Percentiles rank a stretch among this genome's conserved stretches.
Evolutionary conservation across 352 stramenopile genomes (phyloP).

Genomic region (Phytophthora rubi): DNA sequence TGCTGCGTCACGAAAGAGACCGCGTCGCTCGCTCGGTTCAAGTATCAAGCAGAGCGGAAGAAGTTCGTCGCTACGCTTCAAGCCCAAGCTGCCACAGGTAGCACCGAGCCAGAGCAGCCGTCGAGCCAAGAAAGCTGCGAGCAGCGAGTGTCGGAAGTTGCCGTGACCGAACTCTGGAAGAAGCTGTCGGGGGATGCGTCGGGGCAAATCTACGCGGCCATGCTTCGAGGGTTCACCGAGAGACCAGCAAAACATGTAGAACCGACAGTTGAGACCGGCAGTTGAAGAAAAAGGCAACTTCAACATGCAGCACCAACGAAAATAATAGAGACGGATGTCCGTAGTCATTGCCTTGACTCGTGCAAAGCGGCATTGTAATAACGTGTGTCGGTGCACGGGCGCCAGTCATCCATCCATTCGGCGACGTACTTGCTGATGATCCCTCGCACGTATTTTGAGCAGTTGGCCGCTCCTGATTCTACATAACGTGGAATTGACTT

Average conservation of each 20-base stretch:
- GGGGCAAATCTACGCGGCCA: conserved; percentile 33
- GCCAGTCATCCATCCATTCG: conserved; percentile 16
- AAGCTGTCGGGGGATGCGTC: conserved; percentile 30
- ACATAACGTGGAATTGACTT: background rate
- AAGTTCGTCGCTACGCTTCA: conserved; percentile 28
- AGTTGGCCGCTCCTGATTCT: conserved; percentile 22
- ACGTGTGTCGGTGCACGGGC: conserved; percentile 5
- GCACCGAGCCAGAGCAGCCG: background rate
- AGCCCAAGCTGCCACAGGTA: background rate
- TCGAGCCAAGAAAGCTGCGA: conserved; percentile 13
- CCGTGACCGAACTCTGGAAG: conserved; percentile 30
- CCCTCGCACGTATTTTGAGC: conserved; percentile 32
- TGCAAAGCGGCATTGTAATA: background rate
- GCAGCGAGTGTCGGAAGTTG: background rate
- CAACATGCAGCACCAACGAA: conserved; percentile 16
- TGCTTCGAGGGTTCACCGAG: conserved; percentile 17
- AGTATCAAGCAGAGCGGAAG: conserved; percentile 41
- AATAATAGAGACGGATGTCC: background rate
- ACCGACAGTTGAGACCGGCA: background rate
- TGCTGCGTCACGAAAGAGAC: conserved; percentile 38
- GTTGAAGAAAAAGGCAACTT: conserved; percentile 22
- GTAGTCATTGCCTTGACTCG: background rate
- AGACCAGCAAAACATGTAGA: conserved; percentile 2
- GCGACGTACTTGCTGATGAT: conserved; percentile 20
- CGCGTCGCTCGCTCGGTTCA: conserved; percentile 28